Percentiles rank a stretch among this genome's conserved stretches.
These are phyloP conservation scores for Apiotrichum sp. DNA, from an alignment of 1,284 basidiomycete species.

Conservation along the genomic window DNA sequence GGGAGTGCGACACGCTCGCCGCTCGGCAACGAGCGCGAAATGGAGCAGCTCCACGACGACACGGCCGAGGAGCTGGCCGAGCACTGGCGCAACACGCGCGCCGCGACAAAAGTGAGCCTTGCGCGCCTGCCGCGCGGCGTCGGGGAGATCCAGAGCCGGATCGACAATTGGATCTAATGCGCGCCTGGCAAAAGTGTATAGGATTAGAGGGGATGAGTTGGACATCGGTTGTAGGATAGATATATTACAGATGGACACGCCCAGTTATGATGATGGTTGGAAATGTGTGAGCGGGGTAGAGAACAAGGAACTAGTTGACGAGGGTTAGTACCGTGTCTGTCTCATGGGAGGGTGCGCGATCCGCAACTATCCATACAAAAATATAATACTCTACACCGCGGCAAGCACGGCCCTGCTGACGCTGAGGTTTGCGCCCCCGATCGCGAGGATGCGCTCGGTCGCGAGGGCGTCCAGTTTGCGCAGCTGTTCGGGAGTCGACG, in stretches of 20 bases:
- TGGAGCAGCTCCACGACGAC: not conserved
- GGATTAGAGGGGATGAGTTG: too few species aligned
- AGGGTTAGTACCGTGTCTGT: too few species aligned
- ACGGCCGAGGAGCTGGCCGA: slow-evolving; percentile 51
- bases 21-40: not conserved
- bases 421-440: slow-evolving; percentile 26
- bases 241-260: too few species aligned
- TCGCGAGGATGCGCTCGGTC: slow-evolving; percentile 56
- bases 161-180: not conserved
- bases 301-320: too few species aligned
- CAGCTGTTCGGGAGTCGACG: slow-evolving; percentile 52
- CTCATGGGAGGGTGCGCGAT: too few species aligned
- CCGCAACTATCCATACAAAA: too few species aligned
- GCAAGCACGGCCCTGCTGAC: slow-evolving; percentile 15
- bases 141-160: slow-evolving; percentile 5
- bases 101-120: slow-evolving; percentile 73
- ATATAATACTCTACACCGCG: too few species aligned
- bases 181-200: too few species aligned
- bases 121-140: slow-evolving; percentile 16
- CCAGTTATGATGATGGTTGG: too few species aligned
- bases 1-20: too few species aligned
- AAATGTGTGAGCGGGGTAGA: too few species aligned
- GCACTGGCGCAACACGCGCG: slow-evolving; percentile 75
- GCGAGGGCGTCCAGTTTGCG: slow-evolving; percentile 62
- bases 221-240: too few species aligned